Conservation (phyloP, 176 grass and related monocot species). For the Zea luxurians region DNA sequence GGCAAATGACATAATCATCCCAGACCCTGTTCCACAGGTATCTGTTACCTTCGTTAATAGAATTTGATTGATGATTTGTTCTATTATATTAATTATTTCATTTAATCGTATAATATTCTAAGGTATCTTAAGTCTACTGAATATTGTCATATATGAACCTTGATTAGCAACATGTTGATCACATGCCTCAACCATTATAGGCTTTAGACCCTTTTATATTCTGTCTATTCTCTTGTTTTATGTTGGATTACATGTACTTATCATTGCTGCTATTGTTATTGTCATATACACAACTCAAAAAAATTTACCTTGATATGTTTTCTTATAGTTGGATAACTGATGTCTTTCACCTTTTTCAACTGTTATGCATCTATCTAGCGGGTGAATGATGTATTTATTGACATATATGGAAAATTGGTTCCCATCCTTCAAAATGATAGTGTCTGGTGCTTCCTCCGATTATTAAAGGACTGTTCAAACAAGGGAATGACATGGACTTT, state of each 20-base stretch:
- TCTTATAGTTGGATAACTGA: not conserved
- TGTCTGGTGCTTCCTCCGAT: not conserved
- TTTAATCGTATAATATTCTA: not conserved
- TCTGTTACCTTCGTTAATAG: not conserved
- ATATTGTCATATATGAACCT: not conserved
- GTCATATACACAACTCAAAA: not conserved
- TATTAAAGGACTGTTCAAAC: not conserved
- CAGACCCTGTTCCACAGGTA: not conserved
- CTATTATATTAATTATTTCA: not conserved
- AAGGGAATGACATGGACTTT: not conserved
- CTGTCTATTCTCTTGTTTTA: not conserved
- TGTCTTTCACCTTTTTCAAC: not conserved
- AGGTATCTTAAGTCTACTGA: not conserved
- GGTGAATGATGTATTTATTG: not conserved
- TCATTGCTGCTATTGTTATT: not conserved
- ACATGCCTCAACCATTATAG: not conserved
- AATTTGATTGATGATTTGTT: not conserved
- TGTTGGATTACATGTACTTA: not conserved
- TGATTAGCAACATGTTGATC: not conserved
- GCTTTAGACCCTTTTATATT: not conserved
- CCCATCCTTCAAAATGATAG: not conserved
- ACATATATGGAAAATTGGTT: fast-evolving
- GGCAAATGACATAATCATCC: not conserved
- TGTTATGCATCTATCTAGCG: not conserved
- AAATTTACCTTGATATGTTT: not conserved